Conservation (phyloP, 2,329 filamentous ascomycete species). For the Ustulina deusta region DNA sequence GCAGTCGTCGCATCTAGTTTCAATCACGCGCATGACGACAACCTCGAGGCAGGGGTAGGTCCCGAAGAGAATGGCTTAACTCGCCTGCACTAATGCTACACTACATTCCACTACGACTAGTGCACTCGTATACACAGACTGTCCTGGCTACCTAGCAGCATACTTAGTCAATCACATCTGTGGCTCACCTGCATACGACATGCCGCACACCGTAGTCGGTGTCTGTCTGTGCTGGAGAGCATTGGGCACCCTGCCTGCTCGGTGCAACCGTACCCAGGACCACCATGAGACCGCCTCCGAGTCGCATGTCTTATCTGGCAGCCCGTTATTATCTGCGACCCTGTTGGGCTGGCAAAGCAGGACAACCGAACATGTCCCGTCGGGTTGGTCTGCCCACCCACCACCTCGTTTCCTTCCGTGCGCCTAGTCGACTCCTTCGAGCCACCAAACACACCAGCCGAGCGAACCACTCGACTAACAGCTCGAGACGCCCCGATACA, state of each 20-base stretch:
- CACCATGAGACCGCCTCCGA: constrained; percentile 1
- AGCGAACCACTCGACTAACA: constrained; percentile 34
- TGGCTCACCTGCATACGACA: constrained; percentile 17
- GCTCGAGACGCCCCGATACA: constrained; percentile 17
- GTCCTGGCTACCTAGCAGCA: neutral
- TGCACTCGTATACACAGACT: constrained; percentile 15
- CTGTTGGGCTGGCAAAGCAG: constrained; percentile 5
- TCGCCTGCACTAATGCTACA: constrained; percentile 7
- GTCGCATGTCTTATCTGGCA: neutral
- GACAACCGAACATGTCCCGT: constrained; percentile 17
- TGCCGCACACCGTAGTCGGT: constrained; percentile 10
- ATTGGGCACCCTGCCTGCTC: neutral
- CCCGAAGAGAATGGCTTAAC: constrained; percentile 13
- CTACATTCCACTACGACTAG: neutral
- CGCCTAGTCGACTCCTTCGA: constrained; percentile 23
- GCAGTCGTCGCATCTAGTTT: constrained; percentile 31
- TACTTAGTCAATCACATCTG: neutral
- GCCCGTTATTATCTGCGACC: neutral
- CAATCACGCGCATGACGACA: constrained; percentile 38
- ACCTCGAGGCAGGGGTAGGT: constrained; percentile 24
- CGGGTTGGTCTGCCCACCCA: constrained; percentile 20
- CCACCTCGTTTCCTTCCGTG: constrained; percentile 18
- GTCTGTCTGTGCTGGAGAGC: neutral
- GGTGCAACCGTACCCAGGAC: neutral
- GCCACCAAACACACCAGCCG: constrained; percentile 32